phyloP scores from a whole-genome alignment of 2,329 filamentous ascomycete species.

The Fusarium ramigenum region DNA sequence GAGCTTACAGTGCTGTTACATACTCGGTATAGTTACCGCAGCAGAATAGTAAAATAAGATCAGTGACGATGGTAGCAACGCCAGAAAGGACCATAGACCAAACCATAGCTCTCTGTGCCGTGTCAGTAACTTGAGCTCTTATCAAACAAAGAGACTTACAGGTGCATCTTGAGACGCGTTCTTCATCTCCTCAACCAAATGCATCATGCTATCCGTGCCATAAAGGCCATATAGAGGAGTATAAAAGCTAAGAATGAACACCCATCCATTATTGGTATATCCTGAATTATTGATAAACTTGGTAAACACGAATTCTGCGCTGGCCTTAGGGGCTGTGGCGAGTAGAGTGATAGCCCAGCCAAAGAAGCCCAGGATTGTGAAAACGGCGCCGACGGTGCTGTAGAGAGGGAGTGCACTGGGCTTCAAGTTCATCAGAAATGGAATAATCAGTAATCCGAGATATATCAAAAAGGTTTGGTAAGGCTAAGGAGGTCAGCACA shows the following conservation, averaged over 20 bases:
- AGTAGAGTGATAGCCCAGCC: conserved; percentile 11
- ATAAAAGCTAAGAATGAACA: conserved; percentile 12
- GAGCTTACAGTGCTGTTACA: neutral
- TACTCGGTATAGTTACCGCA: conserved; percentile 10
- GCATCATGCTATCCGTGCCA: conserved; percentile 20
- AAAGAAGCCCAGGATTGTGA: conserved; percentile 15
- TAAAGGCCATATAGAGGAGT: conserved; percentile 7
- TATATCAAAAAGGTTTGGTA: conserved; percentile 19
- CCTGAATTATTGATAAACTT: conserved; percentile 20
- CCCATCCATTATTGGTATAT: conserved; percentile 10
- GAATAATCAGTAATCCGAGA: neutral
- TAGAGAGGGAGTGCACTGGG: conserved; percentile 11
- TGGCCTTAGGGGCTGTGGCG: neutral
- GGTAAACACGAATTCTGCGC: conserved; percentile 4
- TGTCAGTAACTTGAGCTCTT: rapidly evolving
- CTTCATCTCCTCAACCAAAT: conserved; percentile 26
- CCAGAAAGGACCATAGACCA: conserved; percentile 23
- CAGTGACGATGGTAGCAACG: conserved; percentile 3
- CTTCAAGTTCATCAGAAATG: conserved; percentile 7
- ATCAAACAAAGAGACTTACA: neutral
- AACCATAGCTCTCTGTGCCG: neutral
- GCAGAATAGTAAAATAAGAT: conserved; percentile 2
- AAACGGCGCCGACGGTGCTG: conserved; percentile 9
- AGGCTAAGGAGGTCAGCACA: neutral
- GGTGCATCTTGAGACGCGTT: conserved; percentile 9